Base-by-base conservation (phyloP, 352 stramenopile genomes). In the Peronospora belbahrii region DNA sequence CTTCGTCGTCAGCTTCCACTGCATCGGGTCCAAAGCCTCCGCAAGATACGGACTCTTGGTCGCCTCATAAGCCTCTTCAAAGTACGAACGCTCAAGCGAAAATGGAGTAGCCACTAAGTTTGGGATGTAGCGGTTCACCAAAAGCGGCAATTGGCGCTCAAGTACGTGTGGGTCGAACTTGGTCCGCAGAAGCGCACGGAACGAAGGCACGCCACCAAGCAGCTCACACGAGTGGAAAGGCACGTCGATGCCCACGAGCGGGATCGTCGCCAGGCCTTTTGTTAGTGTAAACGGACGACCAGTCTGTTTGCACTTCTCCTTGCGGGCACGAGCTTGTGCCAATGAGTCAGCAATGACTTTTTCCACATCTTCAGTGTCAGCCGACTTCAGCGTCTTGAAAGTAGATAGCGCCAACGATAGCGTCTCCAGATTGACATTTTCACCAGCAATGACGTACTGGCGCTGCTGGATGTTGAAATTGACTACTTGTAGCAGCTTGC, bases 201-300 rank as follows among this genome's bases (percentile, higher is more conserved):
- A 94, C 15, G 80, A 74, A 0, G 77, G 73, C 11, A 95, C 84
- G 11, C 83, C 84, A 33, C 63, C 61, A n/a, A 91, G 73, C 6
- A 95, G 67, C 56, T 89, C 74, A 31, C 74, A 55, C 18, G 82
- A 94, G 56, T 95, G 84, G 63, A 95, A 95, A n/a, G 84, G 84
- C 15, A 95, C 82, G 40, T 95, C 84, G 40, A 95, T 93, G 18
- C 82, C 82, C n/a, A 73, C 63, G 10, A 95, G 71, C 35, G 84
- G 84, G 31, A 95, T 92, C 0, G 84, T 95, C n/a, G 83, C 78
- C 7, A 67, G 46, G 3, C 84, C 80, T 63, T 73, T 65, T 6
- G 80, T 32, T 9, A 93, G 52, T 1, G 55, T 69, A 33, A 88
- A 88, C 18, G 66, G 66, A 61, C 75, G 71, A n/a, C 76, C 71